These are phyloP conservation scores for Endogone sp. DNA, from an alignment of 192 early-diverging fungal genomes.

Conservation along the genomic window DNA sequence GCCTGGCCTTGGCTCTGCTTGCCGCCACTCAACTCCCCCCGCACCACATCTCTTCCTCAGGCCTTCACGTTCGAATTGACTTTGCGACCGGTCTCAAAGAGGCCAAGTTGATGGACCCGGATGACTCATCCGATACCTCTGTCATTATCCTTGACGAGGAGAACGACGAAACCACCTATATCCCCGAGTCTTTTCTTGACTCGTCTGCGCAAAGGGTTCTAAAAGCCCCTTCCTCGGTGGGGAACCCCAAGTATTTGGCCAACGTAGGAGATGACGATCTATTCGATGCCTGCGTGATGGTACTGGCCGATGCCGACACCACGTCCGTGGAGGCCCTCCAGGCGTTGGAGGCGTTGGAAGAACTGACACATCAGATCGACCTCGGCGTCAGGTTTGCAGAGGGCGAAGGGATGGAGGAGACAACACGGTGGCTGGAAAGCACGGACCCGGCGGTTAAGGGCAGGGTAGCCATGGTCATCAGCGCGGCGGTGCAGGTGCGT, in stretches of 20 bases:
- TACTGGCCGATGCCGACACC: constrained; percentile 8
- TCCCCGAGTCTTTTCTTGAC: background rate
- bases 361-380: constrained; percentile 52
- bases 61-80: constrained; percentile 62
- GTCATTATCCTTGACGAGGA: constrained; percentile 33
- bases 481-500: constrained; percentile 51
- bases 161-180: background rate
- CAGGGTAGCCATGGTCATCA: constrained; percentile 45
- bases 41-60: constrained; percentile 15
- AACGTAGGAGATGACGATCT: constrained; percentile 19
- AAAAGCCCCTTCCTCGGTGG: background rate
- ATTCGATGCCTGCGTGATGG: constrained; percentile 28
- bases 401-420: constrained; percentile 19
- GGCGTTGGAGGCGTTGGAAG: constrained; percentile 47
- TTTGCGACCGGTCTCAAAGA: constrained; percentile 50
- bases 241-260: background rate
- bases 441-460: constrained; percentile 21
- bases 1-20: background rate
- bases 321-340: constrained; percentile 10
- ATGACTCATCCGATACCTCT: constrained; percentile 11
- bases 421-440: constrained; percentile 37
- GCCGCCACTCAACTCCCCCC: background rate
- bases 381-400: constrained; percentile 46
- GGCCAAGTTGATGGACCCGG: constrained; percentile 50
- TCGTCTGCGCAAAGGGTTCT: background rate